These are phyloP conservation scores for Nemania serpens DNA, from an alignment of 2,329 filamentous ascomycete species.

Conservation along the genomic window DNA sequence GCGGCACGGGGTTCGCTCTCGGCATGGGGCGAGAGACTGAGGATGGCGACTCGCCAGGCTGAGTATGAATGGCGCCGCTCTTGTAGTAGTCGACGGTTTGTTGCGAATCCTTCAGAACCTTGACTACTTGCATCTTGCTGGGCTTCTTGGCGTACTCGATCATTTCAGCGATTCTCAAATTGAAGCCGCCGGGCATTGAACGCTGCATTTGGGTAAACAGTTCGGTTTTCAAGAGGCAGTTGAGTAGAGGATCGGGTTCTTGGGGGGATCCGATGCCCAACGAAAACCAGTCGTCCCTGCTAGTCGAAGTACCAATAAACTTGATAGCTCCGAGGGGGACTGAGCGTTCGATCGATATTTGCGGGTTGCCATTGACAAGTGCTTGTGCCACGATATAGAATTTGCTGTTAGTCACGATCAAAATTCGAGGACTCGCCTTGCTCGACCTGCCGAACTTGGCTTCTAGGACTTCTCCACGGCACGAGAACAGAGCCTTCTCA, in stretches of 20 bases:
- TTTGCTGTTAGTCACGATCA: constrained; percentile 83
- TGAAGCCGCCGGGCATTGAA: constrained; percentile 78
- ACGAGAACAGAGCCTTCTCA: constrained; percentile 85
- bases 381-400: constrained; percentile 89
- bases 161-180: constrained; percentile 78
- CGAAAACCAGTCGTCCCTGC: constrained; percentile 96
- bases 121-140: constrained; percentile 85
- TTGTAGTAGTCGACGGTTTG: constrained; percentile 86
- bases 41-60: constrained; percentile 79
- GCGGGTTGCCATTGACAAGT: constrained; percentile 78
- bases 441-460: constrained; percentile 96
- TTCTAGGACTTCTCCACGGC: constrained; percentile 85
- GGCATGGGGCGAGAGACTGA: constrained; percentile 85
- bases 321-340: constrained; percentile 88
- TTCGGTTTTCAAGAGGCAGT: constrained; percentile 94
- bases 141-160: constrained; percentile 99
- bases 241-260: constrained; percentile 90
- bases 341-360: constrained; percentile 80
- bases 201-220: constrained; percentile 90
- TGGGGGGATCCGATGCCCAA: constrained; percentile 87
- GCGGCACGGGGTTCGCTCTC: constrained; percentile 81
- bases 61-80: constrained; percentile 87
- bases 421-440: constrained; percentile 83
- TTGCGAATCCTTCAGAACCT: constrained; percentile 85
- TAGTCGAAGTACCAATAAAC: constrained; percentile 77